Evolutionary conservation across 108 stramenopile genomes (phyloP), one percentile per base, ranked within the genome.

Genomic region (Nitzschia sp.): DNA sequence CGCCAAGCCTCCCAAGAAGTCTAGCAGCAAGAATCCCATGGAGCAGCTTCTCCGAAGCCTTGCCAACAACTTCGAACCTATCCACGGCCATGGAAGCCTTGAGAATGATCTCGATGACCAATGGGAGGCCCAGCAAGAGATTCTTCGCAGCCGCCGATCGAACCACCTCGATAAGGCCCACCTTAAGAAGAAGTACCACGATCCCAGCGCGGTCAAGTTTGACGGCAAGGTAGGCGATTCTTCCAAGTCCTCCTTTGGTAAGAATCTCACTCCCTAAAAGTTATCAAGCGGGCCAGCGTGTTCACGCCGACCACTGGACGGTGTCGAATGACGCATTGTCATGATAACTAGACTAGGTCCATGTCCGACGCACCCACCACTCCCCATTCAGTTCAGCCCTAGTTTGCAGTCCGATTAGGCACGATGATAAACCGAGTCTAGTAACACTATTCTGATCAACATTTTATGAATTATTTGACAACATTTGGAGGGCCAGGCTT

Each of bases 51-150:
- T 69, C 21, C 55, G 45, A 47, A 57, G 31, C 36, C 18, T 69
- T 23, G 17, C 56, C 26, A 69, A 69, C 57, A 69, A 69, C 25
- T 69, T 69, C 29, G 26, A 45, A 46, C 68, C 68, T n/a, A 28
- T 69, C 28, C 56, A 69, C 47, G 68, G 68, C 24, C 68, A 69
- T 42, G 68, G 68, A 25, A 69, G 68, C 46, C 29, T 59, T 1
- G 68, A 84, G 49, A 75, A 84, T 54, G 58, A 61, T 33, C 70
- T 87, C 24, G 83, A 87, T 60, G 83, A 87, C 30, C 70, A 92
- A 66, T 94, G 85, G 86, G 76, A 85, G 68, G 46, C 63, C n/a
- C 93, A 94, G 57, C 93, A 94, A 78, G 88, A 89, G 46, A 73
- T 94, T 42, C 68, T 94, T 46, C 59, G 66, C 26, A 64, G 75